A percentile compares a stretch with the other conserved stretches of the same genome.
These are phyloP conservation scores for Echeveria elegans DNA, from an alignment of 164 flowering plant genomes.

Conservation along the genomic window DNA sequence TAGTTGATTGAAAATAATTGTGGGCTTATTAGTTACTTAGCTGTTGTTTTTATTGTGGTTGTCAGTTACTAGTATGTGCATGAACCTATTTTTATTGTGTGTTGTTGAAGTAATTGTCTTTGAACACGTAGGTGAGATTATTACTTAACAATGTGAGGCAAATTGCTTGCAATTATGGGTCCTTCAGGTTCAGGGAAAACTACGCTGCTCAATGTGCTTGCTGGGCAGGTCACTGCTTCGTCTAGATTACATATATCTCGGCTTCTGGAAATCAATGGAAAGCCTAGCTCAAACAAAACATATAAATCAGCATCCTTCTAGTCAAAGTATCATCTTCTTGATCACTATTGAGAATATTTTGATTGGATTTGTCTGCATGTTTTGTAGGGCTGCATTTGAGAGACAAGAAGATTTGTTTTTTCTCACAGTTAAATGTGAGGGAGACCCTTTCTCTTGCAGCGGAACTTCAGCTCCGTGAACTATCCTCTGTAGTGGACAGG, in stretches of 20 bases:
- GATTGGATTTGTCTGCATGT: background rate
- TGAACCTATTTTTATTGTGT: background rate
- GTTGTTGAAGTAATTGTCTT: background rate
- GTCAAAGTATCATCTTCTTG: no score
- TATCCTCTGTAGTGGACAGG: constrained; percentile 52
- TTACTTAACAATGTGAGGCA: constrained; percentile 84
- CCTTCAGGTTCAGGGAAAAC: constrained; percentile 99
- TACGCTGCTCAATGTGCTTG: constrained; percentile 81
- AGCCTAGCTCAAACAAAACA: constrained; percentile 31
- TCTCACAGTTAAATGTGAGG: constrained; percentile 89
- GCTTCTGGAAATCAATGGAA: constrained; percentile 70
- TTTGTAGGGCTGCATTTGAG: constrained; percentile 71
- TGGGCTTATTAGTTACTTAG: no score
- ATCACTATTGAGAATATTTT: background rate
- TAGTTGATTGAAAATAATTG: no score
- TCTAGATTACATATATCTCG: constrained; percentile 70
- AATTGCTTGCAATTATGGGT: constrained; percentile 93
- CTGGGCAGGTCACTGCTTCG: constrained; percentile 73
- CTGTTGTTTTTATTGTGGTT: no score
- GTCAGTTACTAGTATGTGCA: no score
- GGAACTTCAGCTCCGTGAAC: constrained; percentile 72
- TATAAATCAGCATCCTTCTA: constrained; percentile 36
- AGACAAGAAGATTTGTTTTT: constrained; percentile 95
- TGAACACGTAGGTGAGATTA: constrained; percentile 48
- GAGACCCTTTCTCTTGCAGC: constrained; percentile 92